Evolutionary conservation across 495 filamentous ascomycete genomes (phyloP).

Genomic region (Aspergillus avenaceus): DNA sequence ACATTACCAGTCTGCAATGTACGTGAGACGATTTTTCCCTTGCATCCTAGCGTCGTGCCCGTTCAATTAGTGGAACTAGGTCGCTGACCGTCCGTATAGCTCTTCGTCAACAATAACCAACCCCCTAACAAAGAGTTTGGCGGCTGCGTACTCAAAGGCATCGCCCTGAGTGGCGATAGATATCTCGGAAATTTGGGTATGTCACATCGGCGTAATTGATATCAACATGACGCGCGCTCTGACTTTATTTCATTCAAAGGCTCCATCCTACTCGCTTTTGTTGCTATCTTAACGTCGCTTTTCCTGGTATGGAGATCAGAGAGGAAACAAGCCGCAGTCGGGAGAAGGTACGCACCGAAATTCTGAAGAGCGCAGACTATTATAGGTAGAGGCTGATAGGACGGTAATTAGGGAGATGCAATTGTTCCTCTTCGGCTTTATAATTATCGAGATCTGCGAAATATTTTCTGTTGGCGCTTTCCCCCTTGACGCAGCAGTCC

Average conservation of each 20-base stretch:
- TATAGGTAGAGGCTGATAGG: conserved; percentile 7
- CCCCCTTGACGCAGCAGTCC: conserved; percentile 62
- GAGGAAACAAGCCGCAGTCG: conserved; percentile 89
- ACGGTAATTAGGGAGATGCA: conserved; percentile 77
- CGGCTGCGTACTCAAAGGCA: conserved; percentile 70
- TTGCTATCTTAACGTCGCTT: conserved; percentile 65
- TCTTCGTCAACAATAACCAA: conserved; percentile 45
- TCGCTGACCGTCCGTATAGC: conserved; percentile 27
- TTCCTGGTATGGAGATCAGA: conserved; percentile 79
- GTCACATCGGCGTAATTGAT: conserved; percentile 15
- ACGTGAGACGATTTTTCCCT: conserved; percentile 36
- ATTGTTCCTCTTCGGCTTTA: conserved; percentile 82
- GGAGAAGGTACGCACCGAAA: conserved; percentile 63
- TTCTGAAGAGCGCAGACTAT: neutral
- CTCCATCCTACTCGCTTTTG: conserved; percentile 79
- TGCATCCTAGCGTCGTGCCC: neutral
- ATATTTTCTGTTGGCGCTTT: conserved; percentile 94
- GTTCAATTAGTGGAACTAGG: conserved; percentile 17
- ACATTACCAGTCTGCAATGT: conserved; percentile 97
- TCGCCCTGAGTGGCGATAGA: conserved; percentile 57
- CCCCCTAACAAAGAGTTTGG: conserved; percentile 51
- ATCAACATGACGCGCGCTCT: neutral
- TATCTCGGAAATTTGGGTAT: conserved; percentile 82
- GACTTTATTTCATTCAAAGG: conserved; percentile 48
- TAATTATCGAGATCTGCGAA: conserved; percentile 88